phyloP scores from a whole-genome alignment of 768 basidiomycete genomes.

The Gymnopilus dilepis region DNA sequence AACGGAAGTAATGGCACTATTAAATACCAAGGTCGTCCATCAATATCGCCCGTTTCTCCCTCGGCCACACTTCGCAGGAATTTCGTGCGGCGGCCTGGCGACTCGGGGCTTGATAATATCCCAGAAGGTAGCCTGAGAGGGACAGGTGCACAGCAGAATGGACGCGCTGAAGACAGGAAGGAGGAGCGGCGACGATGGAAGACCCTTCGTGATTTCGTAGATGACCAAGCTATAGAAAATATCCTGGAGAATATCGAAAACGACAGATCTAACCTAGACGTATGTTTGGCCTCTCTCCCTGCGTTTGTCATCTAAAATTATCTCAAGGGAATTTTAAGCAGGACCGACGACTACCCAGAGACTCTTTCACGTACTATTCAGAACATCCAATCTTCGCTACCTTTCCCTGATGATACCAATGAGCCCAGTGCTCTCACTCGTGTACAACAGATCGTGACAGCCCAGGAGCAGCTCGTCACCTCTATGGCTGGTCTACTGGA shows the following conservation, averaged over 20 bases:
- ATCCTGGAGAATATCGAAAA: constrained; percentile 74
- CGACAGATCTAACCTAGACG: constrained; percentile 71
- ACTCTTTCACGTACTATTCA: constrained; percentile 60
- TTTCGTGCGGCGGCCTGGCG: constrained; percentile 10
- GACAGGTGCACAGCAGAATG: constrained; percentile 20
- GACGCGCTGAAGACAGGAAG: constrained; percentile 24
- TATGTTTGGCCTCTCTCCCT: constrained; percentile 36
- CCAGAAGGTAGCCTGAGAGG: constrained; percentile 14
- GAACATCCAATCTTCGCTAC: constrained; percentile 49
- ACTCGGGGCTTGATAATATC: constrained; percentile 2
- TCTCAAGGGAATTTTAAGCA: constrained; percentile 61
- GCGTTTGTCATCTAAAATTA: neutral
- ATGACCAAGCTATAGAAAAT: constrained; percentile 82
- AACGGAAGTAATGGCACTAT: neutral
- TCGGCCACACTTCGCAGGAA: constrained; percentile 36
- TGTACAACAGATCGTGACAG: constrained; percentile 53
- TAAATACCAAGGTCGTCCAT: constrained; percentile 15
- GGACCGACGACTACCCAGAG: constrained; percentile 72
- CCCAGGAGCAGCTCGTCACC: constrained; percentile 61
- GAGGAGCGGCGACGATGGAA: constrained; percentile 72
- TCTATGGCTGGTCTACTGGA: constrained; percentile 80
- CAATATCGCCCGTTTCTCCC: constrained; percentile 35
- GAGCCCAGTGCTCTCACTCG: constrained; percentile 31
- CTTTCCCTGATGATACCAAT: constrained; percentile 25
- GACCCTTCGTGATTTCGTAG: constrained; percentile 84